These are phyloP conservation scores for Chaetomium sp. DNA, from an alignment of 2,329 filamentous ascomycete genomes.

Conservation along the genomic window DNA sequence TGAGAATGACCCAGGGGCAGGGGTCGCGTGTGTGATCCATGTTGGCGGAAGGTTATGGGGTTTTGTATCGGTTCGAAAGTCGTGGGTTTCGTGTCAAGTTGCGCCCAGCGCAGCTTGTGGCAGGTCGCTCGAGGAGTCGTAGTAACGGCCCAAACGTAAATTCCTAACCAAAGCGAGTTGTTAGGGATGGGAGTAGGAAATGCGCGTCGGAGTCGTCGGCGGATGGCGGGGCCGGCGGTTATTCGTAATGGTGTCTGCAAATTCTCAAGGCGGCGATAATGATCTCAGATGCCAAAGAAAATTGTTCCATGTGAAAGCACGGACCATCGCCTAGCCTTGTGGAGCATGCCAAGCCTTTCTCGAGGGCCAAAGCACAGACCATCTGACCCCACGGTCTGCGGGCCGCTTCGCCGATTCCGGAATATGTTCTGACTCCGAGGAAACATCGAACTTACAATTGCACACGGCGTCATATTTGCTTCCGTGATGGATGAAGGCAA, in stretches of 20 bases:
- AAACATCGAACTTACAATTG: too few species aligned
- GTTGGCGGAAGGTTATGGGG: conserved; percentile 12
- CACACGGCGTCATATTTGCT: too few species aligned
- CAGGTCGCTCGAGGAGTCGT: neutral
- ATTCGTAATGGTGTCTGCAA: conserved; percentile 11
- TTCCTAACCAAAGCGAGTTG: neutral
- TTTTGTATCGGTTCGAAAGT: neutral
- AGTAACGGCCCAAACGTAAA: neutral
- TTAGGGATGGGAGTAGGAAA: too few species aligned
- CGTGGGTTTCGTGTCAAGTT: neutral
- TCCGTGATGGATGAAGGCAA: too few species aligned
- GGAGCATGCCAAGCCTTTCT: too few species aligned
- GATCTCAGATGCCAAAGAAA: conserved; percentile 22
- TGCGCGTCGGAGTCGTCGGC: conserved; percentile 7
- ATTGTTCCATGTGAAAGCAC: conserved; percentile 19
- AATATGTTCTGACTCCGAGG: too few species aligned
- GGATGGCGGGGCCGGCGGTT: conserved; percentile 6
- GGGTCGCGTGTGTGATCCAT: conserved; percentile 98
- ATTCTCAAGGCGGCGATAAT: conserved; percentile 9
- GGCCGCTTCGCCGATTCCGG: too few species aligned
- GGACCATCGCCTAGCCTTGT: neutral
- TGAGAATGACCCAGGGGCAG: conserved; percentile 92
- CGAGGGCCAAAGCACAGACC: too few species aligned
- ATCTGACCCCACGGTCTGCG: too few species aligned
- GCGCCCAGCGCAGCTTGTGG: conserved; percentile 1